Conservation (phyloP, 1,139 yeast species). For the Protomyces pachydermus region DNA sequence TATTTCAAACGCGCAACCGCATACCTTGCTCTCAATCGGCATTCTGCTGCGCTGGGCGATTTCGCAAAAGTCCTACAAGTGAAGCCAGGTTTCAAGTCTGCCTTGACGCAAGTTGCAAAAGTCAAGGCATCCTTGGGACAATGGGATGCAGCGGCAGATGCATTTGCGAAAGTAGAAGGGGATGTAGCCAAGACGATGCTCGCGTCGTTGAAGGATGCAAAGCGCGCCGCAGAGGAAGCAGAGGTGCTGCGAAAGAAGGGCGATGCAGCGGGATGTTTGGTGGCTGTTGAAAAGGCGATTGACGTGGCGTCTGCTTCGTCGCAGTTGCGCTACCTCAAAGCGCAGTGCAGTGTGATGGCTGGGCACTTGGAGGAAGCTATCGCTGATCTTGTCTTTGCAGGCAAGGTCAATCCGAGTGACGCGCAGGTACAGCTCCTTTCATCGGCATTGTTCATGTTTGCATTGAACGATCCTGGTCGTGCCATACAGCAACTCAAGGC, state of each 20-base stretch:
- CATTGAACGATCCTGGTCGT: slow-evolving; percentile 49
- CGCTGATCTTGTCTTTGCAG: slow-evolving; percentile 38
- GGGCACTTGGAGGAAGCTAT: slow-evolving; percentile 39
- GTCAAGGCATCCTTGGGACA: slow-evolving; percentile 39
- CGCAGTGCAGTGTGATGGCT: slow-evolving; percentile 37
- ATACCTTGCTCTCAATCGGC: slow-evolving; percentile 40
- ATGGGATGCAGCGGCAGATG: slow-evolving; percentile 36
- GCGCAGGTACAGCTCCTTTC: slow-evolving; percentile 31
- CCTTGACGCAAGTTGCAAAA: slow-evolving; percentile 40
- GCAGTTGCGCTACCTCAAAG: slow-evolving; percentile 37
- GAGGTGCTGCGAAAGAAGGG: slow-evolving; percentile 30
- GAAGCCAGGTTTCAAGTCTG: slow-evolving; percentile 41
- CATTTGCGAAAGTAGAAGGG: not conserved
- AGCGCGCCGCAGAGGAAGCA: slow-evolving; percentile 30
- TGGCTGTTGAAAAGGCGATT: slow-evolving; percentile 37
- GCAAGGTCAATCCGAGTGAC: slow-evolving; percentile 30
- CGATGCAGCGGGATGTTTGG: slow-evolving; percentile 37
- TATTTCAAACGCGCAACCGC: slow-evolving; percentile 43
- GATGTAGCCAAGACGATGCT: slow-evolving; percentile 16
- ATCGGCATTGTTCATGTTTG: slow-evolving; percentile 49
- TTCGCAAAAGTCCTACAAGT: slow-evolving; percentile 38
- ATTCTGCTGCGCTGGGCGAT: slow-evolving; percentile 41
- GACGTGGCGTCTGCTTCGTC: slow-evolving; percentile 37
- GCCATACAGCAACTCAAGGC: slow-evolving; percentile 51
- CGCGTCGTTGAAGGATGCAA: slow-evolving; percentile 29